These are phyloP conservation scores for Arthrobotrys sinensis DNA, from an alignment of 2,329 filamentous ascomycete genomes.

Conservation along the genomic window DNA sequence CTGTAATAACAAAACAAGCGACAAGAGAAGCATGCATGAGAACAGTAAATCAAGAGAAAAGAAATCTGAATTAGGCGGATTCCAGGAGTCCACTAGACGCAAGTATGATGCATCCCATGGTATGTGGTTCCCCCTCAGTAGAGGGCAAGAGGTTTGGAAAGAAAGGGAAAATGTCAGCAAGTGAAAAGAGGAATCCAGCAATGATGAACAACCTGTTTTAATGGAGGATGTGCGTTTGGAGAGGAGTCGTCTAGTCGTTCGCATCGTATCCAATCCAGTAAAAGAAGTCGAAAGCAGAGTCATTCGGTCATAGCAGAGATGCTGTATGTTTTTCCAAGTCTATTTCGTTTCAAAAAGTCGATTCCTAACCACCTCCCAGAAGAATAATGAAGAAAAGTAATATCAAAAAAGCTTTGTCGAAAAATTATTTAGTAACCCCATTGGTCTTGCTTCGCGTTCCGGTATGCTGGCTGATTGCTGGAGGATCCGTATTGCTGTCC, in stretches of 20 bases:
- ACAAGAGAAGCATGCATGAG: conserved; percentile 49
- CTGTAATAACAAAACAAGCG: conserved; percentile 47
- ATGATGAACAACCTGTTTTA: conserved; percentile 60
- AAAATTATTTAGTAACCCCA: conserved; percentile 63
- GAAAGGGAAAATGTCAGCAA: conserved; percentile 55
- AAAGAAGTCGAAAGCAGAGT: conserved; percentile 47
- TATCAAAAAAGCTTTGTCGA: conserved; percentile 45
- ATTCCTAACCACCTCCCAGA: conserved; percentile 57
- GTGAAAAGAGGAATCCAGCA: conserved; percentile 53
- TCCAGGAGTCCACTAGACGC: conserved; percentile 41
- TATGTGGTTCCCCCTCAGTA: conserved; percentile 24
- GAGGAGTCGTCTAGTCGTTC: conserved; percentile 52
- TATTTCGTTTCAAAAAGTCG: conserved; percentile 57
- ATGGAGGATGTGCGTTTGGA: conserved; percentile 46
- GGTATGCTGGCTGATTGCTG: conserved; percentile 62
- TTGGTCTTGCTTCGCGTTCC: conserved; percentile 64
- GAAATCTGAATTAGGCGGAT: conserved; percentile 38
- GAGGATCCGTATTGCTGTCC: conserved; percentile 61
- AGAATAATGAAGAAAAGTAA: conserved; percentile 40
- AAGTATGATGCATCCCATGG: conserved; percentile 33
- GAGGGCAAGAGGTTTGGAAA: conserved; percentile 38
- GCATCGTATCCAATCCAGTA: conserved; percentile 60
- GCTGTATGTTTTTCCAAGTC: conserved; percentile 48
- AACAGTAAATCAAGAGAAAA: conserved; percentile 56
- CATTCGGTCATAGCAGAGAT: conserved; percentile 57